Base-by-base conservation (phyloP, 2,329 filamentous ascomycete genomes). In the Colletotrichum sp. region DNA sequence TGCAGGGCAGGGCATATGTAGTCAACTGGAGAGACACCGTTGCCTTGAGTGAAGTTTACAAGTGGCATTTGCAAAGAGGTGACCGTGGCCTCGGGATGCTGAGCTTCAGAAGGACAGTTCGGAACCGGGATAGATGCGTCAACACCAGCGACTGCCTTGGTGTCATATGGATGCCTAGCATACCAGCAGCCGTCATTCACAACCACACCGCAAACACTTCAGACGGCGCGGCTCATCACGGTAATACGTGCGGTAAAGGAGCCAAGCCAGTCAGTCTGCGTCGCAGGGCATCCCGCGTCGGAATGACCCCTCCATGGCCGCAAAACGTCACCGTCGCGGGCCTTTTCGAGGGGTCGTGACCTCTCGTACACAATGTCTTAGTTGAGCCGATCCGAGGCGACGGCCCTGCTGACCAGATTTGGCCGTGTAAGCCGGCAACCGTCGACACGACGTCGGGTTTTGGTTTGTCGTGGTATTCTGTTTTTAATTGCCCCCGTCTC, bases 271-370 rank as follows among this genome's bases (percentile, higher is more conserved):
- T 64, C 34, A 68, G 32, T 69, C 43, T 21, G n/a, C 43, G 43
- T 52, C 36, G 55, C 55, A 61, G 34, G 56, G 67, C 67, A 61
- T 52, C 55, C 66, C 66, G 66, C 43, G 70, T 43, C 62, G 55
- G 64, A 75, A 73, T 73, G 73, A 73, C 70, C 70, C 32, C 70
- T 73, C 73, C 56, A 60, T 62, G 26, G 30, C 43, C 55, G 12
- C 16, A 24, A 61, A 75, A 75, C 68, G 61, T 71, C 72, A 71
- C 55, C 18, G 60, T 70, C 34, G 66, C 55, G 69, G 62, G 24
- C 56, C 55, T 60, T 58, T 69, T 69, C 70, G 64, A 60, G 70
- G 73, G 70, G 73, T 76, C 73, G 73, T 76, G 73, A 76, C 73
- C 71, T 70, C 34, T 65, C 48, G n/a, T 28, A 43, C 48, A 68